Conservation (phyloP, 805 yeast species). For the Starmerella khaoyaiensis region DNA sequence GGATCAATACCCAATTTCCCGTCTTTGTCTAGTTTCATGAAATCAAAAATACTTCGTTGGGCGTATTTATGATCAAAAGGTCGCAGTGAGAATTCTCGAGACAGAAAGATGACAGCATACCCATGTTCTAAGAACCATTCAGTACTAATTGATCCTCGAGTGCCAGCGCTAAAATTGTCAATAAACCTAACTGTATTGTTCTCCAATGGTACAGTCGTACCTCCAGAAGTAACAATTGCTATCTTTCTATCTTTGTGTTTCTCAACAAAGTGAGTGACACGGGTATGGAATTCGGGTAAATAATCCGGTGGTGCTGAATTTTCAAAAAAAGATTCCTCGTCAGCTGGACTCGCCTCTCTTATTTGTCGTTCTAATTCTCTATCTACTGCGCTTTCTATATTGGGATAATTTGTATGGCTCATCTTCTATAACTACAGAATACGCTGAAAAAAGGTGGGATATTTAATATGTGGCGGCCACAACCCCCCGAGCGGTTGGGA, state of each 20-base stretch:
- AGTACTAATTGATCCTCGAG: constrained; percentile 93
- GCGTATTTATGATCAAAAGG: constrained; percentile 86
- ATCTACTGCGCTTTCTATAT: constrained; percentile 54
- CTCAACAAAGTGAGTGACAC: constrained; percentile 49
- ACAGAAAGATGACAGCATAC: constrained; percentile 84
- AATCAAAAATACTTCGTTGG: constrained; percentile 77
- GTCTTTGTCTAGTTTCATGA: constrained; percentile 42
- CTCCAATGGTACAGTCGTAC: constrained; percentile 95
- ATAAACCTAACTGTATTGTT: constrained; percentile 93
- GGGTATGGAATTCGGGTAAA: constrained; percentile 44
- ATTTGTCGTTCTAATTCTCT: constrained; percentile 63
- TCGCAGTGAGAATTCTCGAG: constrained; percentile 78
- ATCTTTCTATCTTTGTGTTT: constrained; percentile 41
- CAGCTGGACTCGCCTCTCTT: constrained; percentile 41
- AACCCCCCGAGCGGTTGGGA: no score
- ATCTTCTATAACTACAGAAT: no score
- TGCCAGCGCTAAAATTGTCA: constrained; percentile 95
- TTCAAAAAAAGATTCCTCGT: constrained; percentile 71
- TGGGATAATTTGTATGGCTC: constrained; percentile 9
- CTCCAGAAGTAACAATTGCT: constrained; percentile 87
- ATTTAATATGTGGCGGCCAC: no score
- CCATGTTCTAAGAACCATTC: constrained; percentile 77
- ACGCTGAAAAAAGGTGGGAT: no score
- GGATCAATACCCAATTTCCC: constrained; percentile 46
- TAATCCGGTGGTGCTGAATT: constrained; percentile 64